Base-by-base conservation (phyloP, 108 stramenopile species). In the Fragilariopsis cylindrus region DNA sequence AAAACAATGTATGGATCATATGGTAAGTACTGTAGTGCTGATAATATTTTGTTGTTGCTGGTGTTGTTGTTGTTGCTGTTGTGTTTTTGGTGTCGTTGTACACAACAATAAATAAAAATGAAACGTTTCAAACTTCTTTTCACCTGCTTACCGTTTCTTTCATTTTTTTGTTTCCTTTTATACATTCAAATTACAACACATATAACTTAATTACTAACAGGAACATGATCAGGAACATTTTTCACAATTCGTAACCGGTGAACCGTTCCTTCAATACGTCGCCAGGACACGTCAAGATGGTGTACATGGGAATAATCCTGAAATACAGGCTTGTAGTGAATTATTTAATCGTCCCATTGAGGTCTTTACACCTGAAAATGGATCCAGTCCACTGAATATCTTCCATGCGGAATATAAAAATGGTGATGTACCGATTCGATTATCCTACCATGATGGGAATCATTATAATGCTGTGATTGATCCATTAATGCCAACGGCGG, bases 301-400 rank as follows among this genome's bases (percentile, higher is more conserved):
- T 4, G 93, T 92, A 5, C 98, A 98, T 80, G 98, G 97, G 4
- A 98, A 98, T 82, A 96, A 98, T 77, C 89, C 96, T 8, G 98
- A 99, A 81, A 90, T 99, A 55, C 97, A 97, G 76, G 98, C 98
- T 57, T 84, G 97, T 57, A 88, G 86, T 56, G 98, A 99, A 88
- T 73, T 99, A 42, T 98, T 96, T 87, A 95, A 96, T 71, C 84
- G 97, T 46, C 90, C 90, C 18, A 87, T 96, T 48, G 94, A 97
- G 76, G 92, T 99, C 15, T 97, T 84, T 68, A 78, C 80, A 5
- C 94, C 94, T 12, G 71, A 80, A n/a, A 83, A 81, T 49, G 90
- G 88, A 3, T 57, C 83, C 7, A 79, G 47, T 6, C 94, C 91
- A 15, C 85, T 95, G 49, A 95, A 95, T 67, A 95, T 95, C 43